Percentiles rank a stretch among this genome's conserved stretches.
These are phyloP conservation scores for Lyophyllum atratum DNA, from an alignment of 768 basidiomycete species.

Conservation along the genomic window DNA sequence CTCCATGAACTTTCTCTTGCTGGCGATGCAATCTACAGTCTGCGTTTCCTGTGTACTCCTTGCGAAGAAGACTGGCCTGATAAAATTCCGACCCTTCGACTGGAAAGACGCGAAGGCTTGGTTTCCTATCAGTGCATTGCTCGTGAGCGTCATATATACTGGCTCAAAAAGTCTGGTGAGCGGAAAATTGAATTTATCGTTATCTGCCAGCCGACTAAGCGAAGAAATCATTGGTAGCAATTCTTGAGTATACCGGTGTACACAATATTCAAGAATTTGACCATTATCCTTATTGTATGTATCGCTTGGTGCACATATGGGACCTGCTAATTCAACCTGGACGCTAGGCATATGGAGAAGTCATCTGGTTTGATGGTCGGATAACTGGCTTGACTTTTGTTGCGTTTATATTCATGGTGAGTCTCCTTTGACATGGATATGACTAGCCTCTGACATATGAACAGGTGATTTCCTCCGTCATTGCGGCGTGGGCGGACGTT, in stretches of 20 bases:
- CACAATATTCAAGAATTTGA: slow-evolving; percentile 99
- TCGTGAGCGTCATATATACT: slow-evolving; percentile 96
- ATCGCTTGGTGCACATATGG: not conserved
- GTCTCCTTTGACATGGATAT: slow-evolving; percentile 15
- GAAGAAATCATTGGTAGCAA: slow-evolving; percentile 62
- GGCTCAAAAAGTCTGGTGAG: slow-evolving; percentile 95
- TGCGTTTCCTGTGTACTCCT: slow-evolving; percentile 75
- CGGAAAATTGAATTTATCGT: slow-evolving; percentile 14
- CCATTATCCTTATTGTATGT: slow-evolving; percentile 96
- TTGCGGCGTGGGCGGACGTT: slow-evolving; percentile 97
- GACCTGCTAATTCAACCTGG: slow-evolving; percentile 2
- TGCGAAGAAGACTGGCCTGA: slow-evolving; percentile 76
- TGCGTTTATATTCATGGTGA: slow-evolving; percentile 91
- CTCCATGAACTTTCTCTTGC: slow-evolving; percentile 95
- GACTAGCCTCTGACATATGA: not conserved
- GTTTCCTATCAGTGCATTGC: slow-evolving; percentile 92
- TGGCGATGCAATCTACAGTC: slow-evolving; percentile 89
- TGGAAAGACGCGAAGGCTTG: slow-evolving; percentile 83
- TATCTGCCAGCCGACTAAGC: not conserved
- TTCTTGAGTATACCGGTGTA: slow-evolving; percentile 95
- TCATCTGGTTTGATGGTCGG: slow-evolving; percentile 92
- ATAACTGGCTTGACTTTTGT: slow-evolving; percentile 87
- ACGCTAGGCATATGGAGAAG: slow-evolving; percentile 87
- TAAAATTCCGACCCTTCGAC: slow-evolving; percentile 86
- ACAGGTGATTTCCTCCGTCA: slow-evolving; percentile 88